Percentiles rank a stretch among this genome's conserved stretches.
Conservation (phyloP, 768 basidiomycete genomes). For the Mrakia frigida region DNA sequence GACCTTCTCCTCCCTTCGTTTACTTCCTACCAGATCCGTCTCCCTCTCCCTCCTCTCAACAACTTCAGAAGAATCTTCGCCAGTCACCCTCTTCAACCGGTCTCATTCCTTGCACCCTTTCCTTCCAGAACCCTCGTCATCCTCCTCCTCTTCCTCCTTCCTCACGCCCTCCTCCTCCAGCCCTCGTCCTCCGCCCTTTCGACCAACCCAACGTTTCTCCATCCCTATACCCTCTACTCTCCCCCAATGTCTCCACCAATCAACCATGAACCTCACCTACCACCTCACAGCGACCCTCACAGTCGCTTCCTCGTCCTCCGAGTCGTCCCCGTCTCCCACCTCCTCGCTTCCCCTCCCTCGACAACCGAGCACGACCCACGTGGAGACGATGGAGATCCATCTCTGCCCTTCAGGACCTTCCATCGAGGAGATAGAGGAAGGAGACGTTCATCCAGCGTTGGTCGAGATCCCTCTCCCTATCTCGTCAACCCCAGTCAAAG, state of each 20-base stretch:
- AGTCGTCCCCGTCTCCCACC: not conserved
- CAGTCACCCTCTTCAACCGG: slow-evolving; percentile 5
- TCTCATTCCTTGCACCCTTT: not conserved
- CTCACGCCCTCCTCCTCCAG: not conserved
- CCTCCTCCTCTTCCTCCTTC: not conserved
- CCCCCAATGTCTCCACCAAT: slow-evolving; percentile 29
- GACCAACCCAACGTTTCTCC: slow-evolving; percentile 3
- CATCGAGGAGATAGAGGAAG: not conserved
- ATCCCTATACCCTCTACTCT: slow-evolving; percentile 21
- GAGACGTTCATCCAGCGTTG: not conserved
- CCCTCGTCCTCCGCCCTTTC: not conserved
- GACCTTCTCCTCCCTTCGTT: too few relatives aligned
- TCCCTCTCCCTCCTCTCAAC: not conserved
- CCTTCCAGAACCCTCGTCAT: not conserved
- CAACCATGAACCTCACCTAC: slow-evolving; percentile 17
- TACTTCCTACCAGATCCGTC: slow-evolving; percentile 1
- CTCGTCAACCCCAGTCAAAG: slow-evolving; percentile 23
- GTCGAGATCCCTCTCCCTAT: not conserved
- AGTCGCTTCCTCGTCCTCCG: not conserved
- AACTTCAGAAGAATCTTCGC: not conserved
- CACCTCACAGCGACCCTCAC: slow-evolving; percentile 21
- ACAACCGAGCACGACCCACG: slow-evolving; percentile 1
- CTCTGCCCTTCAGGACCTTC: slow-evolving; percentile 26
- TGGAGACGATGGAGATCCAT: slow-evolving; percentile 27
- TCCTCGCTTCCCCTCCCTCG: slow-evolving; percentile 5